These are phyloP conservation scores for Taxawa tesnikishii DNA, from an alignment of 2,329 filamentous ascomycete genomes.

Conservation along the genomic window DNA sequence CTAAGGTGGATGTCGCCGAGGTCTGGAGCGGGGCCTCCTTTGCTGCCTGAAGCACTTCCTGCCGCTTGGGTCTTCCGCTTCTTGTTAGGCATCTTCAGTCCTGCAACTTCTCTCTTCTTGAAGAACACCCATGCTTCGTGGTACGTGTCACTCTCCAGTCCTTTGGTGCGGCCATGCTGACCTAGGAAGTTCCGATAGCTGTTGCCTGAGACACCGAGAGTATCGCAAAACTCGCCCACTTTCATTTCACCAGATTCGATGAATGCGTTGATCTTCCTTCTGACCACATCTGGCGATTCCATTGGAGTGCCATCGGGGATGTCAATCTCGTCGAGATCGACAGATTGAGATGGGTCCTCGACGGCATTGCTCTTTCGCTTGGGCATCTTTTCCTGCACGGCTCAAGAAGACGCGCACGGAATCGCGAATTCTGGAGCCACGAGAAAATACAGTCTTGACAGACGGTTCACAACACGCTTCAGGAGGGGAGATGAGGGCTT, in stretches of 20 bases:
- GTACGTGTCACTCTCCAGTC: constrained; percentile 17
- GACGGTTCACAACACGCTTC: no score
- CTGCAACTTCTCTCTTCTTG: constrained; percentile 37
- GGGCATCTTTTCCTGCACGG: no score
- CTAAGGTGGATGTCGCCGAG: constrained; percentile 7
- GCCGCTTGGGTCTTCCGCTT: constrained; percentile 22
- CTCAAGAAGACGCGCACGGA: no score
- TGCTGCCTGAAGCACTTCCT: constrained; percentile 3
- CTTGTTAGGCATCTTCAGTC: constrained; percentile 24
- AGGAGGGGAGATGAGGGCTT: no score
- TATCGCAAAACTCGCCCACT: constrained; percentile 28
- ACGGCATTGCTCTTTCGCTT: constrained; percentile 4
- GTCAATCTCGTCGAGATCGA: constrained; percentile 4
- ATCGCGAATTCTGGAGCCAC: no score
- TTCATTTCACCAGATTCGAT: constrained; percentile 33
- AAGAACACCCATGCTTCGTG: constrained; percentile 27
- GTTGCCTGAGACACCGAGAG: constrained; percentile 21
- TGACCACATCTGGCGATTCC: constrained; percentile 5
- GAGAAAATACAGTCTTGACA: no score
- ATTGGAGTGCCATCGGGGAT: neutral
- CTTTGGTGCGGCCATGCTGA: constrained; percentile 27
- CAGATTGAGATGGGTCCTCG: neutral
- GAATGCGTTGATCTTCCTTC: constrained; percentile 27
- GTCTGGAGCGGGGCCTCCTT: constrained; percentile 5
- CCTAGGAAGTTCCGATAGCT: constrained; percentile 36